These are phyloP conservation scores for Pelargonium fulgidum DNA, from an alignment of 441 rosid genomes.

Conservation along the genomic window DNA sequence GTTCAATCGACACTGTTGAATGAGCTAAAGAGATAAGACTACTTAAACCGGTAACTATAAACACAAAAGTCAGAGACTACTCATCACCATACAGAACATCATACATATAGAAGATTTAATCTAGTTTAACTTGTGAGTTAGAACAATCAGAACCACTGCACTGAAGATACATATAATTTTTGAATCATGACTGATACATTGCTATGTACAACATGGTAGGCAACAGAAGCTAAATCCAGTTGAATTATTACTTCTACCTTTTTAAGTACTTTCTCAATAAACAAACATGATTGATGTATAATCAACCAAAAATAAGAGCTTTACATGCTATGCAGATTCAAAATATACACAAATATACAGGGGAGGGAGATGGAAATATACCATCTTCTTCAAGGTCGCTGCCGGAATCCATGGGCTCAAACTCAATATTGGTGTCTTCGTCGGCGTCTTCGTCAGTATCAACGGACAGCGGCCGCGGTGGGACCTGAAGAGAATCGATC, in stretches of 20 bases:
- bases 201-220: background rate
- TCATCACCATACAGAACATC: background rate
- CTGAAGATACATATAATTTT: too few species aligned
- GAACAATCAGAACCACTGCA: too few species aligned
- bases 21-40: background rate
- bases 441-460: background rate
- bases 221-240: background rate
- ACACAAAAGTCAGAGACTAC: too few species aligned
- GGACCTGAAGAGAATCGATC: constrained; percentile 59
- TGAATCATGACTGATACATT: too few species aligned
- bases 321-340: background rate
- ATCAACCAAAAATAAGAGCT: background rate
- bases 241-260: background rate
- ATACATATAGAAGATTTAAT: background rate
- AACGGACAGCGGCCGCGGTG: constrained; percentile 30
- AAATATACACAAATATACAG: background rate
- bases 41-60: background rate
- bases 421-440: constrained; percentile 41
- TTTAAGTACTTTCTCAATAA: background rate
- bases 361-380: constrained; percentile 15
- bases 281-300: background rate
- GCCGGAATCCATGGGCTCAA: constrained; percentile 55
- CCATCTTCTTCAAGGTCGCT: constrained; percentile 98
- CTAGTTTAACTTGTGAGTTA: too few species aligned
- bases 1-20: background rate